Evolutionary conservation across 1,284 basidiomycete species (phyloP), one percentile per base, ranked within the genome.

Genomic region (Cryptococcus amylolentus): DNA sequence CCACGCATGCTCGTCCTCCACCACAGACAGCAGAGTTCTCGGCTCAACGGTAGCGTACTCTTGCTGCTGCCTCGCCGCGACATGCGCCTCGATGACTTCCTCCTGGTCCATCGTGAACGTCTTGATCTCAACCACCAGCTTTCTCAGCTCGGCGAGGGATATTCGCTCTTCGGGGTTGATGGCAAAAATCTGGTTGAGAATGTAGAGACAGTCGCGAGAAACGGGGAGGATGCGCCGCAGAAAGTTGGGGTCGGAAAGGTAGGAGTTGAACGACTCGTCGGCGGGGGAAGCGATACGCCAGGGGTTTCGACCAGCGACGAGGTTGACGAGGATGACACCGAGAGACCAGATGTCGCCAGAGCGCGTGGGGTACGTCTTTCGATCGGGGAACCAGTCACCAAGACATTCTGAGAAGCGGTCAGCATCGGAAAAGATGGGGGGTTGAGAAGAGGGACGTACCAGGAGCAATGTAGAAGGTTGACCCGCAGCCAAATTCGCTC

Each of bases 301-400:
- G 5, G 91, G 93, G 72, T 89, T 90, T 44, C 88, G 84, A 18
- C 89, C 88, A 56, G 88, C 88, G 48, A 91, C 85, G 77, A 97
- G 83, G 78, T 94, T 96, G 74, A 98, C 87, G 48, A 99, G 87
- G 62, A 84, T 82, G 68, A 98, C 93, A 44, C 95, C 95, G 55
- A 97, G 81, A 3, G 93, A 87, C 95, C 95, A 98, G 58, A 97
- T 83, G 70, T 98, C 94, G 70, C 86, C 88, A 54, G 84, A 80
- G 38, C 80, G 80, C 26, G 90, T 88, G 46, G 84, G 88, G 78
- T 91, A 95, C 31, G 61, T 61, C 10, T 57, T 60, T 31, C 61
- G 58, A 5, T 57, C 51, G 31, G 54, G 72, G 83, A 80, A 75
- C 85, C 62, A 81, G 68, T 60, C 90, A 52, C 92, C 93, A 76